Percentiles rank a stretch among this genome's conserved stretches.
Conservation (phyloP, 768 basidiomycete species). For the Boletales sp. region DNA sequence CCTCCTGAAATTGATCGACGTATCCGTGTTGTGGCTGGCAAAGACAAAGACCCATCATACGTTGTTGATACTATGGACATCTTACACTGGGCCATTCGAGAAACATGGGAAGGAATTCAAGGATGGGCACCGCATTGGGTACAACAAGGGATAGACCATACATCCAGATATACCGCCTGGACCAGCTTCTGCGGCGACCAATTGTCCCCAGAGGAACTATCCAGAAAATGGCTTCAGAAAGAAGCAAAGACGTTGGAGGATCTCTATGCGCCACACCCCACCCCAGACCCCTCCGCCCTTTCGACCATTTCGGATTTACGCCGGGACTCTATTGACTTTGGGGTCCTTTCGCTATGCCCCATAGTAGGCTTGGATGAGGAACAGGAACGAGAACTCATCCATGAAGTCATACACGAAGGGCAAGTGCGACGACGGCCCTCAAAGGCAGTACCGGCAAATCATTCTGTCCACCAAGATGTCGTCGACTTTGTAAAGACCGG, state of each 20-base stretch:
- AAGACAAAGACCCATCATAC: not conserved
- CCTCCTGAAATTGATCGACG: slow-evolving; percentile 39
- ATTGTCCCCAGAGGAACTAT: slow-evolving; percentile 1
- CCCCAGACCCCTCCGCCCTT: slow-evolving; percentile 16
- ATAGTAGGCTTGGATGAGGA: not conserved
- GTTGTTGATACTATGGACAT: slow-evolving; percentile 31
- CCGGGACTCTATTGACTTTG: not conserved
- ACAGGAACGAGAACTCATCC: not conserved
- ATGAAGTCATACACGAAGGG: not conserved
- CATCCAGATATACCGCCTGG: slow-evolving; percentile 23
- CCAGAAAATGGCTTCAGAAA: slow-evolving; percentile 35
- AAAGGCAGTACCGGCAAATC: slow-evolving; percentile 17
- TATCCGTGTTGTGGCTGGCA: slow-evolving; percentile 31
- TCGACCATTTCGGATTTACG: not conserved
- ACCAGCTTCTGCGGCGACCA: slow-evolving; percentile 8
- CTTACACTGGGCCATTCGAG: slow-evolving; percentile 42
- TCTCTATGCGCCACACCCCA: slow-evolving; percentile 26
- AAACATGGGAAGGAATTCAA: slow-evolving; percentile 40
- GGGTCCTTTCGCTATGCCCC: not conserved
- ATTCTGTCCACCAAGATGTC: not conserved
- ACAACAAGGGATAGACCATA: slow-evolving; percentile 38
- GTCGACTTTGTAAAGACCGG: slow-evolving; percentile 24
- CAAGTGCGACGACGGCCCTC: slow-evolving; percentile 23
- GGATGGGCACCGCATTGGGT: slow-evolving; percentile 39
- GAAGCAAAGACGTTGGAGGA: slow-evolving; percentile 36